These are phyloP conservation scores for Dictyophora rubrovolvata DNA, from an alignment of 768 basidiomycete genomes.

Conservation along the genomic window DNA sequence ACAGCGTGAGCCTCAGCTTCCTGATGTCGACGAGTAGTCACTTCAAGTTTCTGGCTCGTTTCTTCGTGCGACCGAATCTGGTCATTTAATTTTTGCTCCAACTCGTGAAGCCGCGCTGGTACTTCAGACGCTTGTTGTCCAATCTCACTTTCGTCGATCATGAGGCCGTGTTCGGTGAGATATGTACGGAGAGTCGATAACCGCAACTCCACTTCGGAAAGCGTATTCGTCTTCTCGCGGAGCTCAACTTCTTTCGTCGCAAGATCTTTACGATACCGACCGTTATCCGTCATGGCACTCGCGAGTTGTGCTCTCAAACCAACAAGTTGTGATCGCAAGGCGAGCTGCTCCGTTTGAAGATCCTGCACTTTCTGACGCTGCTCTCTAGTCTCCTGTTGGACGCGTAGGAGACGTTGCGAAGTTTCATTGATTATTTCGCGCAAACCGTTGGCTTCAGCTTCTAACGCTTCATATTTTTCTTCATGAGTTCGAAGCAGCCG, in stretches of 20 bases:
- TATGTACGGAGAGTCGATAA: constrained; percentile 75
- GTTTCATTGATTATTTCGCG: constrained; percentile 75
- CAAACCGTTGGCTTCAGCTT: constrained; percentile 65
- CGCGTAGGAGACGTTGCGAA: constrained; percentile 58
- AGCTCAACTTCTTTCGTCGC: constrained; percentile 55
- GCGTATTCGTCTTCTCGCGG: constrained; percentile 51
- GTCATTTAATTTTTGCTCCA: constrained; percentile 73
- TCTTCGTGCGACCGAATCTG: constrained; percentile 61
- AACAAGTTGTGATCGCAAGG: constrained; percentile 62
- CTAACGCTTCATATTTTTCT: constrained; percentile 75
- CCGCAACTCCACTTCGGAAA: constrained; percentile 61
- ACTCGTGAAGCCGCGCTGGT: constrained; percentile 48
- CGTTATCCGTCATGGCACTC: constrained; percentile 55
- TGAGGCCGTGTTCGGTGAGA: constrained; percentile 80
- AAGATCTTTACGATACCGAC: constrained; percentile 60
- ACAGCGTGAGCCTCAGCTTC: constrained; percentile 66
- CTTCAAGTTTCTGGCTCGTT: constrained; percentile 65
- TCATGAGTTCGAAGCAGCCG: constrained; percentile 61
- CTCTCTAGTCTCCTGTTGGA: constrained; percentile 51
- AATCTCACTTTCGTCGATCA: constrained; percentile 62
- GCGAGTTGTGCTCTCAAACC: constrained; percentile 67
- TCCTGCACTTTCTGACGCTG: constrained; percentile 59
- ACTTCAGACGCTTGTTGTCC: constrained; percentile 28
- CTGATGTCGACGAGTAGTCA: constrained; percentile 52
- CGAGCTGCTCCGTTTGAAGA: constrained; percentile 51